Base-by-base conservation (phyloP, 169 alveolate species). In the Sarcocystis neurona region DNA sequence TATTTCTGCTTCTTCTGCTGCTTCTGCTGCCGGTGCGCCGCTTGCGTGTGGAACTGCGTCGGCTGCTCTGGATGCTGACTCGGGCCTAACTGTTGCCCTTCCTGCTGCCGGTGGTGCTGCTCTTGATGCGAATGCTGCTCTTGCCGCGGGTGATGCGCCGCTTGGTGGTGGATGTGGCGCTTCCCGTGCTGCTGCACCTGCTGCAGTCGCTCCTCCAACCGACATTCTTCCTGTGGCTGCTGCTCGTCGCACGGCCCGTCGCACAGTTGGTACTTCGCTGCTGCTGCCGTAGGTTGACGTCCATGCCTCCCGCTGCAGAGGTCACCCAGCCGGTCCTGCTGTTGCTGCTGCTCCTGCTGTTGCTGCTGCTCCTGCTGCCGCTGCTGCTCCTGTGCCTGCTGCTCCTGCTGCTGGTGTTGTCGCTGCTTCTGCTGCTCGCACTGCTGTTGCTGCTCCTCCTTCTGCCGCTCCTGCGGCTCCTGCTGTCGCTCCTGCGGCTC, bases 321-420 rank as follows among this genome's bases (percentile, higher is more conserved):
- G 12, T 53, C 66, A 53, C 66, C 12, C 66, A 23, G 30, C 32
- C 34, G 6, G 82, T 66, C 78, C 34, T 20, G 78, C 78, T 66
- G 78, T n/a, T 66, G n/a, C 78, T 32, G 82, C 82, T 74, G 46
- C 82, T 32, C 66, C 30, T 15, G 82, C 75, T 63, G 75, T 37
- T 63, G 10, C 75, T 10, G 75, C 32, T 63, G 75, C 75, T 27
- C 75, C 75, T 37, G 30, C 75, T 27, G 39, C 63, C 47, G 32
- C 58, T 37, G 27, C 32, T 27, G 84, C 50, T 37, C n/a, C 27
- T 44, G 2, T 15, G 0, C 30, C 58, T 75, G 63, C 58, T 8
- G 84, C 15, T 43, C 50, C 84, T 75, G 84, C 84, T 37, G 84
- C 58, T 75, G 84, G 39, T 41, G 30, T 30, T 20, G 84, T 60